phyloP scores from a whole-genome alignment of 176 grass and related monocot genomes.

The Juncus inflexus region DNA sequence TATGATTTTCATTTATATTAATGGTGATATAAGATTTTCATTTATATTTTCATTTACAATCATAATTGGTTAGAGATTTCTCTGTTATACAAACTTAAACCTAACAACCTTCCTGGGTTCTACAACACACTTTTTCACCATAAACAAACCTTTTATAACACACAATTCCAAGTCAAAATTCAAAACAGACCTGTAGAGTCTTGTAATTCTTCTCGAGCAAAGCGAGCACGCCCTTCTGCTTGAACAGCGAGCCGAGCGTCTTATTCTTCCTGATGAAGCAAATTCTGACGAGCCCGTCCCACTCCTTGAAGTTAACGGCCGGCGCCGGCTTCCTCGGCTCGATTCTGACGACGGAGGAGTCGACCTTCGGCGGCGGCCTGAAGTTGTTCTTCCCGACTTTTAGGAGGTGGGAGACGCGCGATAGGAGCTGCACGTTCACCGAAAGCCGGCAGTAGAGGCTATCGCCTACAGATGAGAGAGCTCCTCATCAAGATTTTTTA shows the following conservation, averaged over 20 bases:
- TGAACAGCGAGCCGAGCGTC: conserved; percentile 76
- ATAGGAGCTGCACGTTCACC: conserved; percentile 78
- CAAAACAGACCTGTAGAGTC: conserved; percentile 31
- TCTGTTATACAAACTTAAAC: too few relatives aligned
- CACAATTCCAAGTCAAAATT: too few relatives aligned
- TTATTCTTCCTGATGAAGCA: conserved; percentile 90
- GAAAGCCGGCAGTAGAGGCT: conserved; percentile 90
- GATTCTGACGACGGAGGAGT: conserved; percentile 85
- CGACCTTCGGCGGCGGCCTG: conserved; percentile 84
- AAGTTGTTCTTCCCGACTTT: conserved; percentile 94
- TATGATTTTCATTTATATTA: too few relatives aligned
- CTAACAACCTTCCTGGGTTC: too few relatives aligned
- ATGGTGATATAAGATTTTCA: too few relatives aligned
- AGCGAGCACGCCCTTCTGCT: conserved; percentile 63
- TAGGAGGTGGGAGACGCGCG: conserved; percentile 77
- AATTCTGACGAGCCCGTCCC: conserved; percentile 74
- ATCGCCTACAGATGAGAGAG: too few relatives aligned
- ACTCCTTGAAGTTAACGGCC: conserved; percentile 88
- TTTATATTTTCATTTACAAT: too few relatives aligned
- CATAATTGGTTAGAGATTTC: too few relatives aligned
- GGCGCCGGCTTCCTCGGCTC: conserved; percentile 80
- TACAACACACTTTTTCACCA: neutral
- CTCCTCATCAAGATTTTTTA: too few relatives aligned
- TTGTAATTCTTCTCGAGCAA: conserved; percentile 95
- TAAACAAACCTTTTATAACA: neutral